A percentile compares a stretch with the other conserved stretches of the same genome.
Evolutionary conservation across 31 red algal species (phyloP).

Genomic region (Odonthalia washingtoniensis): DNA sequence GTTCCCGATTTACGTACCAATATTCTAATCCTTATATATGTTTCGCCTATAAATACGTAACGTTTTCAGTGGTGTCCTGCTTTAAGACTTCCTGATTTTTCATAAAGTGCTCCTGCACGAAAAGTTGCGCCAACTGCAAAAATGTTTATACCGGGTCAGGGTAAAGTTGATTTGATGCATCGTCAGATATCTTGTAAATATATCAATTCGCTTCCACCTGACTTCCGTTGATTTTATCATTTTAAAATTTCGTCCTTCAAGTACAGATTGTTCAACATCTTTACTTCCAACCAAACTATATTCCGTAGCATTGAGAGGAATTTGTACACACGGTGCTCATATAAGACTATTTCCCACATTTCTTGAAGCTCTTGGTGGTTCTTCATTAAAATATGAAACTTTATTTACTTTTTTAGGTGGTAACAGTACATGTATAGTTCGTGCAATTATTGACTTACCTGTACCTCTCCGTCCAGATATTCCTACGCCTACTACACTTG

Average conservation of each 20-base stretch:
- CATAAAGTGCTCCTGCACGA: constrained; percentile 87
- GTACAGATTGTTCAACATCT: constrained; percentile 83
- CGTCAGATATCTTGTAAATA: constrained; percentile 90
- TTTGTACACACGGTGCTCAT: constrained; percentile 89
- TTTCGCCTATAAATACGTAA: constrained; percentile 84
- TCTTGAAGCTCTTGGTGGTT: constrained; percentile 34
- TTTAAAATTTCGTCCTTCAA: constrained; percentile 72
- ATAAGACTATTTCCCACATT: constrained; percentile 43
- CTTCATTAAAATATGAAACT: constrained; percentile 77
- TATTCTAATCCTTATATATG: constrained; percentile 87
- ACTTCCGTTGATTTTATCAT: constrained; percentile 71
- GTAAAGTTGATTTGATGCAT: constrained; percentile 89
- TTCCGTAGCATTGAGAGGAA: constrained; percentile 90
- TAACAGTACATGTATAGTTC: constrained; percentile 86
- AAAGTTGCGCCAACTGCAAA: constrained; percentile 92
- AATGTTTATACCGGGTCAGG: constrained; percentile 69
- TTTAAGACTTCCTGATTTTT: constrained; percentile 67
- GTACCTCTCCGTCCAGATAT: constrained; percentile 87
- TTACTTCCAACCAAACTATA: constrained; percentile 92
- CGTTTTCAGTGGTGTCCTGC: constrained; percentile 11
- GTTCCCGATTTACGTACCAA: constrained; percentile 89
- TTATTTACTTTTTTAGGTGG: constrained; percentile 87
- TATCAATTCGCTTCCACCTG: constrained; percentile 83
- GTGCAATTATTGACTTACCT: constrained; percentile 88
- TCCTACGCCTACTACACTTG: constrained; percentile 72